Percentiles rank a stretch among this genome's conserved stretches.
Conservation (phyloP, 176 grass and related monocot genomes). For the Bonia amplexicaulis region DNA sequence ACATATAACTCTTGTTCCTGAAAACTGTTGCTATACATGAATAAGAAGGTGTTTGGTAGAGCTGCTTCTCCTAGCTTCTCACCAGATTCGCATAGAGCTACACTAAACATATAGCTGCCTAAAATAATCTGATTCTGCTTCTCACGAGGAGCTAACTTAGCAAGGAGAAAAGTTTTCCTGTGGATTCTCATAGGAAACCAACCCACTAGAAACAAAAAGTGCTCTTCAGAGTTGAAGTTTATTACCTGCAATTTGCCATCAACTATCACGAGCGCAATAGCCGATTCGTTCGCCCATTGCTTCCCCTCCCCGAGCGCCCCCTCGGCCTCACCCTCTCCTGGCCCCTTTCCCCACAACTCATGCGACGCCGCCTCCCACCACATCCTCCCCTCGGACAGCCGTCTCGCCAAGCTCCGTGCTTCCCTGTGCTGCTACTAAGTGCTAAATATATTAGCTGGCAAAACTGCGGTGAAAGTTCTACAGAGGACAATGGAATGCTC, state of each 20-base stretch:
- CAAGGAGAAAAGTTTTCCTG: too few species aligned
- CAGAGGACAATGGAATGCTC: not conserved
- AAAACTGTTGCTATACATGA: not conserved
- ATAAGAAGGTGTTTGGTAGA: too few species aligned
- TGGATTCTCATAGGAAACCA: too few species aligned
- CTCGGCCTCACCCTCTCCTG: slow-evolving; percentile 6
- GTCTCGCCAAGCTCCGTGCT: slow-evolving; percentile 47
- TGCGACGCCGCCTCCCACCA: slow-evolving; percentile 68
- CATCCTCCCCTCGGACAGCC: slow-evolving; percentile 40
- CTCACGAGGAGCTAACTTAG: too few species aligned
- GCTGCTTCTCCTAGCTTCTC: too few species aligned
- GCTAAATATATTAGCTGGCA: not conserved
- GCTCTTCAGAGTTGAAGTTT: too few species aligned
- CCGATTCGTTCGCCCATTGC: not conserved
- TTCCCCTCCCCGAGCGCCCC: not conserved
- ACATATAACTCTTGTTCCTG: not conserved
- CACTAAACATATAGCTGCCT: too few species aligned
- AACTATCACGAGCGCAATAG: too few species aligned
- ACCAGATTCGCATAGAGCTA: too few species aligned
- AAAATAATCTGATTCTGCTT: too few species aligned
- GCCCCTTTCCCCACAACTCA: slow-evolving; percentile 43
- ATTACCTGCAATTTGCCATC: too few species aligned
- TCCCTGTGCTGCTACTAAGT: slow-evolving; percentile 2
- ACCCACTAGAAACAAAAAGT: too few species aligned
- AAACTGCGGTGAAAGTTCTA: not conserved